phyloP scores from a whole-genome alignment of 2,329 filamentous ascomycete species.

The Sclerotinia borealis region DNA sequence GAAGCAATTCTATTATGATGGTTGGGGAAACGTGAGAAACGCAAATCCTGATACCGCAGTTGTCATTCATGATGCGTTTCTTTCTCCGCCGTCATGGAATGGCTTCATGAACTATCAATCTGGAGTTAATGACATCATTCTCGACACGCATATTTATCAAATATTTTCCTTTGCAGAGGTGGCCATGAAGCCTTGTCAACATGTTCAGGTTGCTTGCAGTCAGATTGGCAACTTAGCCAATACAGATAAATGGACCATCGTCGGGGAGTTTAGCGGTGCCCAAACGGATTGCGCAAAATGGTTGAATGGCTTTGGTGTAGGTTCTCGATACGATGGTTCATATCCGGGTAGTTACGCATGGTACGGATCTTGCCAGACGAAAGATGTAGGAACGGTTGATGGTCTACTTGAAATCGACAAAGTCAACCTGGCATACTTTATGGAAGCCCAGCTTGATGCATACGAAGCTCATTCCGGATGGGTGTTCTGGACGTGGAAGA shows the following conservation, averaged over 20 bases:
- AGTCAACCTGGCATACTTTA: conserved; percentile 35
- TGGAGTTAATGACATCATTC: conserved; percentile 34
- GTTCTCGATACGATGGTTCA: conserved; percentile 46
- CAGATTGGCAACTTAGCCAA: conserved; percentile 32
- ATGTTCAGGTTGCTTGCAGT: conserved; percentile 38
- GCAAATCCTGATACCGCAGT: conserved; percentile 43
- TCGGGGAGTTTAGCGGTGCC: conserved; percentile 40
- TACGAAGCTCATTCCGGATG: conserved; percentile 37
- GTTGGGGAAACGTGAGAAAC: conserved; percentile 42
- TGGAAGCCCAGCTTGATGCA: conserved; percentile 40
- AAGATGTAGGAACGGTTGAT: conserved; percentile 42
- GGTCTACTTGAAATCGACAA: conserved; percentile 34
- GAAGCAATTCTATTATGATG: conserved; percentile 44
- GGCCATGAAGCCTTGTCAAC: conserved; percentile 34
- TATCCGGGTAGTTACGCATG: conserved; percentile 33
- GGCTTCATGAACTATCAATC: conserved; percentile 46
- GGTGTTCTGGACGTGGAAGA: conserved; percentile 41
- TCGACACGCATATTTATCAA: conserved; percentile 42
- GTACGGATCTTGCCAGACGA: conserved; percentile 35
- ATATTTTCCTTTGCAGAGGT: conserved; percentile 36
- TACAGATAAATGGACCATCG: conserved; percentile 33
- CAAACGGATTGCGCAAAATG: conserved; percentile 41
- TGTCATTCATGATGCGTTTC: conserved; percentile 54
- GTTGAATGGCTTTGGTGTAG: conserved; percentile 51
- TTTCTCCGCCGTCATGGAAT: conserved; percentile 51